Conservation (phyloP, 345 rosid species). For the Syzygium oleosum region DNA sequence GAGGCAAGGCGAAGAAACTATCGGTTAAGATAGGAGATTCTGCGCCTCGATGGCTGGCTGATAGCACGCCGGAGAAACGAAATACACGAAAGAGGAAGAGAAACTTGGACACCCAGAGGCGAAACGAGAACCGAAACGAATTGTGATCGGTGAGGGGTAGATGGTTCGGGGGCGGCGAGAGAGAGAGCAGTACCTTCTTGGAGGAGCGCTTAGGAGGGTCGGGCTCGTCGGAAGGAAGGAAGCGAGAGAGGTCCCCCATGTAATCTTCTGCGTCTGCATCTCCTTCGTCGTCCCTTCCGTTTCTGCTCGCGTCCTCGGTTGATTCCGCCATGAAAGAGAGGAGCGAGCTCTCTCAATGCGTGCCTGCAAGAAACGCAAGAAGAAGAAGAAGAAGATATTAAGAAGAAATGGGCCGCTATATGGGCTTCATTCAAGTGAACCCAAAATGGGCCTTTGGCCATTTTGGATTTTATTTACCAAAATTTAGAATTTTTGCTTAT, state of each 20-base stretch:
- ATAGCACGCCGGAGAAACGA: background rate
- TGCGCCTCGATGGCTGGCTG: background rate
- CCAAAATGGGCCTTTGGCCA: background rate
- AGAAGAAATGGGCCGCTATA: background rate
- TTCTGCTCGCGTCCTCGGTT: slow-evolving; percentile 4
- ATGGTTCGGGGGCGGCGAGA: background rate
- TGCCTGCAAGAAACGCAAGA: background rate
- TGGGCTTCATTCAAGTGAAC: background rate
- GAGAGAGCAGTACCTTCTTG: slow-evolving; percentile 23
- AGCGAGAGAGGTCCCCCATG: slow-evolving; percentile 85
- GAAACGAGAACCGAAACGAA: background rate
- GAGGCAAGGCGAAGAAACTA: background rate
- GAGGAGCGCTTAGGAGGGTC: slow-evolving; percentile 23
- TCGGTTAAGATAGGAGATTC: too few relatives aligned
- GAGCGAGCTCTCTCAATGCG: background rate
- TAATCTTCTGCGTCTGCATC: slow-evolving; percentile 58
- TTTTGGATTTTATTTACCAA: background rate
- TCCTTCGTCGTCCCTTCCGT: slow-evolving; percentile 8
- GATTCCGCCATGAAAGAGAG: slow-evolving; percentile 10
- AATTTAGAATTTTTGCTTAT: background rate
- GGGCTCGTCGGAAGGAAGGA: slow-evolving; percentile 45
- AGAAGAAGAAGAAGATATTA: background rate
- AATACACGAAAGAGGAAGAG: rapidly evolving
- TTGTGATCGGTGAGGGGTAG: background rate
- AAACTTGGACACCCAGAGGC: background rate